Evolutionary conservation across 2,329 filamentous ascomycete species (phyloP).

Genomic region (Calonectria hongkongensis): DNA sequence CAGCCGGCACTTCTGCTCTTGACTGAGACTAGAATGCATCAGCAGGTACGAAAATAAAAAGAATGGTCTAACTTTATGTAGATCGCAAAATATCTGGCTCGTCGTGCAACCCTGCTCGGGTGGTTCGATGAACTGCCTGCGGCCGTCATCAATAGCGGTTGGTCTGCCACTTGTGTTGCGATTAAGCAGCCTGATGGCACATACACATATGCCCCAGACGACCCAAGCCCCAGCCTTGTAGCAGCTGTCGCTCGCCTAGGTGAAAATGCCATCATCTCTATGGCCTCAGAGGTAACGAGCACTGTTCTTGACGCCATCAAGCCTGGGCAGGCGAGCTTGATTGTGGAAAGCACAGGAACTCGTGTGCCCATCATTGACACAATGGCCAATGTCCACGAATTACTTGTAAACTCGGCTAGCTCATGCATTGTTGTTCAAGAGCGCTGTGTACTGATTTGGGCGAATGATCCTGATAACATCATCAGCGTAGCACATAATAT

Average conservation of each 20-base stretch:
- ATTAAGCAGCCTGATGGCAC: conserved; percentile 49
- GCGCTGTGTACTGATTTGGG: conserved; percentile 52
- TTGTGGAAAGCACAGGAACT: conserved; percentile 49
- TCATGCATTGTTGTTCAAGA: conserved; percentile 51
- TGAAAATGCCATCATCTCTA: conserved; percentile 50
- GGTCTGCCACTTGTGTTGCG: conserved; percentile 52
- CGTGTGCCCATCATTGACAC: conserved; percentile 50
- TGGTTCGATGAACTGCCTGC: conserved; percentile 53
- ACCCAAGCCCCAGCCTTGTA: conserved; percentile 48
- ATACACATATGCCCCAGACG: conserved; percentile 49
- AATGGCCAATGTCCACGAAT: conserved; percentile 44
- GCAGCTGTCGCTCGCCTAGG: conserved; percentile 49
- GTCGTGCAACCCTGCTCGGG: conserved; percentile 52
- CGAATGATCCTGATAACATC: conserved; percentile 48
- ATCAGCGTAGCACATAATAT: conserved; percentile 52
- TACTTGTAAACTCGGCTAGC: conserved; percentile 44
- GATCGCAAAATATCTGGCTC: conserved; percentile 54
- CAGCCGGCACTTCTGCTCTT: background rate
- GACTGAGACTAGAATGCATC: background rate
- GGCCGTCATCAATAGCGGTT: conserved; percentile 49
- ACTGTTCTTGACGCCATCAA: conserved; percentile 49
- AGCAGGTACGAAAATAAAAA: background rate
- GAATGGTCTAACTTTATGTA: conserved; percentile 35
- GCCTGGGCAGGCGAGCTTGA: conserved; percentile 44
- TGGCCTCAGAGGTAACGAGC: conserved; percentile 51